phyloP scores from a whole-genome alignment of 2,329 filamentous ascomycete species.

The Colletotrichum sp. region DNA sequence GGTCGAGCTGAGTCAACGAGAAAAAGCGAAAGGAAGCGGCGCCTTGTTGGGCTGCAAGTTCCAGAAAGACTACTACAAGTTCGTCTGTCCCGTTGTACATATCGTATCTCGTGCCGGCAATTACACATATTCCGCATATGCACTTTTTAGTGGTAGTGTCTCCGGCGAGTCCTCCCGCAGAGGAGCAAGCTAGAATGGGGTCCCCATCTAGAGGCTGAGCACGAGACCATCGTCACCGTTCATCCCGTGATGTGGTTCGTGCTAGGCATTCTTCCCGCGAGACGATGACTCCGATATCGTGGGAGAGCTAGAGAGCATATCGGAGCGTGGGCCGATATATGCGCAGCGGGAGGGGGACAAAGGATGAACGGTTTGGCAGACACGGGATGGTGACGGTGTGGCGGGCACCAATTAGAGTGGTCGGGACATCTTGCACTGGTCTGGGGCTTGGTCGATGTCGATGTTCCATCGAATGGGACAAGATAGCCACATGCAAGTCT shows the following conservation, averaged over 20 bases:
- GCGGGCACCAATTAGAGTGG: slow-evolving; percentile 8
- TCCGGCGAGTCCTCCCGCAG: not conserved
- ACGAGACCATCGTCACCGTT: not conserved
- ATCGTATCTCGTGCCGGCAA: not conserved
- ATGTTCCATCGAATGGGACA: not conserved
- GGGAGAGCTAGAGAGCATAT: not conserved
- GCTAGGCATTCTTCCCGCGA: not conserved
- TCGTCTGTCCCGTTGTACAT: not conserved
- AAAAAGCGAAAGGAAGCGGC: not conserved
- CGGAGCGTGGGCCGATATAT: not conserved
- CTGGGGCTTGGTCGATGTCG: not conserved
- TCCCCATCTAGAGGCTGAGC: not conserved
- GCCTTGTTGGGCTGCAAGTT: not conserved
- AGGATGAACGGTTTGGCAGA: not conserved
- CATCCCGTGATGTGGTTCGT: not conserved
- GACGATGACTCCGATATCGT: not conserved
- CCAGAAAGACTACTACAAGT: not conserved
- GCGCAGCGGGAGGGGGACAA: not conserved
- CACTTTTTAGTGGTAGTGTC: not conserved
- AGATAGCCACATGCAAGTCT: slow-evolving; percentile 1
- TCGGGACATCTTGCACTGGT: not conserved
- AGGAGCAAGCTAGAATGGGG: not conserved
- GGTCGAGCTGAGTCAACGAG: not conserved
- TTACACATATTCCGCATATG: not conserved
- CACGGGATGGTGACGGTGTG: not conserved